Base-by-base conservation (phyloP, 2,329 filamentous ascomycete species). In the Paraconiothyrium sp. region DNA sequence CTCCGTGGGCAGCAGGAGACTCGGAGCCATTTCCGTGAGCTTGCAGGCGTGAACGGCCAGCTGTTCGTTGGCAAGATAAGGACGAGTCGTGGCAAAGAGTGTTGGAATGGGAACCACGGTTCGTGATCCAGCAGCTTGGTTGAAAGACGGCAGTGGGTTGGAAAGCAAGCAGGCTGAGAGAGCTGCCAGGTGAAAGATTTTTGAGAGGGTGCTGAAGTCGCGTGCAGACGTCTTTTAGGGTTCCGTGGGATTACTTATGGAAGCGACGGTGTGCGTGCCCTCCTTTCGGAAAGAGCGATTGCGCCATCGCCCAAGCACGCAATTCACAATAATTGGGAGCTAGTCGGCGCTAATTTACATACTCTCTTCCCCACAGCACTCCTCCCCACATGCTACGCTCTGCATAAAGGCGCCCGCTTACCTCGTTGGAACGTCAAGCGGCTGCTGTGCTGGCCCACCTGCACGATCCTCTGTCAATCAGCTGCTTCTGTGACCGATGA, bases 1-100 rank as follows among this genome's bases (percentile, higher is more conserved):
- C 49, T 74, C 72, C n/a, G 65, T 62, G 60, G 68, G 66, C 48
- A 76, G 66, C 44, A 75, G 58, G 37, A 74, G 57, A 61, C 73
- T 72, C 14, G 75, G 75, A 46, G 74, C 75, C 75, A 77, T 77
- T 3, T 39, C 63, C 58, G 50, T 61, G 57, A 20, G 35, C 30
- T 32, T 46, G 27, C 41, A 30, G 44, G 32, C n/a, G 54, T 37
- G 32, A 22, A 54, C 9, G 39, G 34, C 14, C 11, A 34, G 54
- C 7, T 44, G 16, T 46, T 52, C n/a, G 14, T 55, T 14, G 27
- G 5, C 9, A 11, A 10, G 2, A 22, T 41, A 46, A 27, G 35
- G 34, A 47, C 32, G 8, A 47, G 16, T 22, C 13, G 41, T 35
- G 41, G 43, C 41, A 47, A 48, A 20, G 48, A 37, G 7, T 13